phyloP scores from a whole-genome alignment of 2,329 filamentous ascomycete genomes.

The Clarireedia sp. region DNA sequence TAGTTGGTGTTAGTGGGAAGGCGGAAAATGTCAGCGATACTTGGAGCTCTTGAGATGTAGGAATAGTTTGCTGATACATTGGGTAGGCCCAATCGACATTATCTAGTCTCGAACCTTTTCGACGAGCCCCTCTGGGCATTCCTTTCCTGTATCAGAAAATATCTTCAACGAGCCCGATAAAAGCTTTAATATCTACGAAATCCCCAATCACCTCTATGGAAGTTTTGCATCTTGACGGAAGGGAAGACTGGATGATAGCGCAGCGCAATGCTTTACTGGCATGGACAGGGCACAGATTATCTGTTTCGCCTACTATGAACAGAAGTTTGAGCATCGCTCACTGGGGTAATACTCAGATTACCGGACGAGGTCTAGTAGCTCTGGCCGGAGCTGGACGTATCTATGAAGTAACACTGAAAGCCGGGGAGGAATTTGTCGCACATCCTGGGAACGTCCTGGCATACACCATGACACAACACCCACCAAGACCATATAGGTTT shows the following conservation, averaged over 20 bases:
- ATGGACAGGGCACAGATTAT: constrained; percentile 87
- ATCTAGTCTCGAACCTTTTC: constrained; percentile 76
- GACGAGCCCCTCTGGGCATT: constrained; percentile 71
- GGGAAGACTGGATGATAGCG: constrained; percentile 88
- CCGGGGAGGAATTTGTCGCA: constrained; percentile 82
- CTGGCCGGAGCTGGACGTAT: constrained; percentile 82
- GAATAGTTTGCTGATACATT: constrained; percentile 11
- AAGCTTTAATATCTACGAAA: constrained; percentile 80
- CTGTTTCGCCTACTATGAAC: constrained; percentile 68
- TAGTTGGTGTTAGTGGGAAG: constrained; percentile 85
- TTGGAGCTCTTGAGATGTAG: constrained; percentile 4
- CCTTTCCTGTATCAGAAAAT: constrained; percentile 94
- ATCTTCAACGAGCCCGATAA: constrained; percentile 79
- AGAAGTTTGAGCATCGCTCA: constrained; percentile 68
- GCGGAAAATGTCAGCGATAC: constrained; percentile 65
- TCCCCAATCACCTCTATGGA: constrained; percentile 80
- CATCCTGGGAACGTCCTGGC: constrained; percentile 90
- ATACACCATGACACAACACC: constrained; percentile 68
- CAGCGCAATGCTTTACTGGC: constrained; percentile 85
- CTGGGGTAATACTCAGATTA: constrained; percentile 86
- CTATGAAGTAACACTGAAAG: constrained; percentile 72
- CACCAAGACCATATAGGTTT: constrained; percentile 79
- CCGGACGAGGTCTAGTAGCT: constrained; percentile 78
- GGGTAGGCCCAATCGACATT: constrained; percentile 76
- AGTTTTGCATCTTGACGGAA: constrained; percentile 83